Evolutionary conservation across 2,329 filamentous ascomycete species (phyloP).

Genomic region (Monosporascus sp.): DNA sequence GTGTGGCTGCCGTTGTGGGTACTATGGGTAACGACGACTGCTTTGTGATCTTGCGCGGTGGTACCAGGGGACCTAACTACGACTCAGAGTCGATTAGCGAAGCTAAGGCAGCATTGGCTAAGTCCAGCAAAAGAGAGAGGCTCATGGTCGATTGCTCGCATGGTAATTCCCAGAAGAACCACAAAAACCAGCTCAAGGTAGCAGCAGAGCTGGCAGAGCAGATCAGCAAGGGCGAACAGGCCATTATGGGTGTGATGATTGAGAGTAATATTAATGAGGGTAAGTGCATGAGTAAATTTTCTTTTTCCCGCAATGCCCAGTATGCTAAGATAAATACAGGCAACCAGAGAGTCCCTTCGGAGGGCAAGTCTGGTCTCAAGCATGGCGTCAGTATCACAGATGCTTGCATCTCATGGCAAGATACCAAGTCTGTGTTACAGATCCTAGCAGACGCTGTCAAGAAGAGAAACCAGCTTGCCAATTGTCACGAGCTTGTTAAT

Average conservation of each 20-base stretch:
- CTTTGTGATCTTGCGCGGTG: conserved; percentile 92
- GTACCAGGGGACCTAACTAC: conserved; percentile 91
- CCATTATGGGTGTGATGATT: conserved; percentile 97
- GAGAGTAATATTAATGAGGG: conserved; percentile 96
- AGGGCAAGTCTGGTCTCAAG: conserved; percentile 79
- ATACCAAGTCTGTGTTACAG: conserved; percentile 75
- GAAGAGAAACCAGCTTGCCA: too few relatives aligned
- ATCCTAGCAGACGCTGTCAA: conserved; percentile 75
- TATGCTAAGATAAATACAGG: conserved; percentile 50
- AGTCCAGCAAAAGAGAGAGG: conserved; percentile 68
- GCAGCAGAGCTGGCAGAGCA: conserved; percentile 77
- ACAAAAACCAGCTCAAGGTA: conserved; percentile 96
- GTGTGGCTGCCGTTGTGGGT: conserved; percentile 89
- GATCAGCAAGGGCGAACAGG: conserved; percentile 75
- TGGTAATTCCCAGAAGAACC: conserved; percentile 92
- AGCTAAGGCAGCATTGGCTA: conserved; percentile 72
- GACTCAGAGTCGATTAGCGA: conserved; percentile 78
- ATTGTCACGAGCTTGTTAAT: too few relatives aligned
- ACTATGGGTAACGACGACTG: conserved; percentile 95
- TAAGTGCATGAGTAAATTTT: conserved; percentile 31
- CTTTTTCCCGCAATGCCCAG: conserved; percentile 18
- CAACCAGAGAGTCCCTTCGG: conserved; percentile 83
- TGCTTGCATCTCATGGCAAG: conserved; percentile 92
- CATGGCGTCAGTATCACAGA: conserved; percentile 97
- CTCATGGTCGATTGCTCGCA: conserved; percentile 99